A percentile compares a stretch with the other conserved stretches of the same genome.
These are phyloP conservation scores for Pythium aphanidermatum DNA, from an alignment of 352 stramenopile genomes.

Conservation along the genomic window DNA sequence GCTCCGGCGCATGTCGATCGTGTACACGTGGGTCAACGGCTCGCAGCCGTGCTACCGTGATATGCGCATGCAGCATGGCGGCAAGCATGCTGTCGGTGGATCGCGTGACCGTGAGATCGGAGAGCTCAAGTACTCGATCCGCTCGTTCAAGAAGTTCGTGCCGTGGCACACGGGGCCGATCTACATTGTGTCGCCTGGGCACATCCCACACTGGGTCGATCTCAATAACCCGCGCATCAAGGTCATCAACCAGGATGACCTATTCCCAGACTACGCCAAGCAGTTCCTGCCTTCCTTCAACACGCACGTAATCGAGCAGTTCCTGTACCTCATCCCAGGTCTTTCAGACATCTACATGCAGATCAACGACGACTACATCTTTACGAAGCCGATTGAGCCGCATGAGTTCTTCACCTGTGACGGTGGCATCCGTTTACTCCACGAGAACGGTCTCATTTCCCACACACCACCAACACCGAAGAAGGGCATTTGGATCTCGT, in stretches of 20 bases:
- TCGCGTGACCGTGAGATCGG: conserved; percentile 84
- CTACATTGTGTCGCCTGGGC: conserved; percentile 78
- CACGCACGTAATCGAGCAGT: conserved; percentile 88
- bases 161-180: conserved; percentile 80
- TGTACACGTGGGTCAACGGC: conserved; percentile 89
- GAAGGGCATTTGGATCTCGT: conserved; percentile 86
- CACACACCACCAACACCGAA: conserved; percentile 66
- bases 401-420: conserved; percentile 87
- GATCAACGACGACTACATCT: conserved; percentile 88
- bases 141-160: conserved; percentile 78
- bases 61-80: conserved; percentile 50
- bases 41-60: conserved; percentile 82
- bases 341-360: conserved; percentile 88
- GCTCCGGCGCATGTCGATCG: conserved; percentile 80
- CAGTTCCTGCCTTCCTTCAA: conserved; percentile 80
- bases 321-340: conserved; percentile 77
- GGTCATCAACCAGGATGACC: conserved; percentile 83
- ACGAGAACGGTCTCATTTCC: conserved; percentile 71
- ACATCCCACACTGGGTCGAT: conserved; percentile 83
- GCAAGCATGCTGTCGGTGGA: conserved; percentile 63
- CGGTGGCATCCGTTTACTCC: conserved; percentile 74
- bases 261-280: conserved; percentile 82
- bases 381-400: conserved; percentile 71
- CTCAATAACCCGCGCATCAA: conserved; percentile 77
- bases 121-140: conserved; percentile 86